Base-by-base conservation (phyloP, 371 early-diverging fungal species). In the Mortierella sp. region DNA sequence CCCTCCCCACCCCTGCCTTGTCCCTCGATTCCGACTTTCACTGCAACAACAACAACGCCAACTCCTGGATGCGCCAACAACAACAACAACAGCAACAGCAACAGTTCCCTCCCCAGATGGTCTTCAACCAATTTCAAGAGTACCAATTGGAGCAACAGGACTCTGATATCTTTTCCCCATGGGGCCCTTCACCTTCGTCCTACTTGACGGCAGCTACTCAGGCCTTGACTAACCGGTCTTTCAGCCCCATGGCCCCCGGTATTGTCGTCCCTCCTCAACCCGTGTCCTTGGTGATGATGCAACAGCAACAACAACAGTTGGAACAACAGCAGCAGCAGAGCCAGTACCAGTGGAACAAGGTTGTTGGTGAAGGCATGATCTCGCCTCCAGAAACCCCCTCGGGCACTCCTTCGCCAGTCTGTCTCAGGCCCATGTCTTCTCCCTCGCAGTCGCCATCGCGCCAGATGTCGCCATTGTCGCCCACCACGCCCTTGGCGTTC, bases 231-330 rank as follows among this genome's bases (percentile, higher is more conserved):
- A 74, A 68, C 26, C 54, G 76, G 47, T 75, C 38, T 70, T 60
- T 54, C 48, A 78, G 75, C 65, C 78, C 74, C n/a, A 88, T 92
- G 94, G 54, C 91, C 89, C 57, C 93, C 92, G 80, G 52, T 91
- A 84, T 45, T 89, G 50, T 52, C 14, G 13, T 34, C 21, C 73
- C 78, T 48, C 21, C 73, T 8, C 21, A 28, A 72, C 34, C 65
- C 38, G n/a, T 65, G 73, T 38, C 71, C 14, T 47, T 58, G 68
- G 24, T 50, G 65, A 50, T 45, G 52, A 13, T n/a, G 57, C 63
- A 38, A 10, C 50, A 55, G 5, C 34, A 55, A n/a, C 74, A 50
- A 44, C 55, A 77, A 70, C 70, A 44, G 55, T 50, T 38, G n/a
- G n/a, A 76, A 57, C 73, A 50, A 19, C 72, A 38, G 10, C 72